phyloP scores from a whole-genome alignment of 1,284 basidiomycete species.

The Apiotrichum gamsii region DNA sequence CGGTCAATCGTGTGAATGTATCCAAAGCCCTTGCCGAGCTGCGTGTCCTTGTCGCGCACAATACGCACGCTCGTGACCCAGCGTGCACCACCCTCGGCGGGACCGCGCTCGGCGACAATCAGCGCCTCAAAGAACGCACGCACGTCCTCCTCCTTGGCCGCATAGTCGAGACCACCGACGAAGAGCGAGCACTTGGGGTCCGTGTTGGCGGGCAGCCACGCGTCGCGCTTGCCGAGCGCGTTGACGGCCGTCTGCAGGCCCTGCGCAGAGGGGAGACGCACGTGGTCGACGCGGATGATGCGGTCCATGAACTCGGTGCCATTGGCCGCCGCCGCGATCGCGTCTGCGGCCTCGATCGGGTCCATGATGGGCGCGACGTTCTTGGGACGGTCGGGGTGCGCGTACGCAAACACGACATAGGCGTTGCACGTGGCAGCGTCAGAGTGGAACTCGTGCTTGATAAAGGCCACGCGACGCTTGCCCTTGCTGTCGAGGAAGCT shows the following conservation, averaged over 20 bases:
- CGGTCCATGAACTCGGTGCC: conserved; percentile 68
- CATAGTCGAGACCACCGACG: conserved; percentile 89
- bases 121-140: conserved; percentile 79
- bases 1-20: conserved; percentile 84
- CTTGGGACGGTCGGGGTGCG: conserved; percentile 49
- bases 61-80: conserved; percentile 86
- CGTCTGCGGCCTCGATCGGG: conserved; percentile 65
- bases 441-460: conserved; percentile 75
- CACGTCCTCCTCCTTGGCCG: conserved; percentile 82
- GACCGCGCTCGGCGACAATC: conserved; percentile 67
- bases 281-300: conserved; percentile 66
- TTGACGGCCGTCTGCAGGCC: conserved; percentile 33
- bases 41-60: conserved; percentile 84
- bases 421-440: conserved; percentile 67
- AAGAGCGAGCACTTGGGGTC: conserved; percentile 83
- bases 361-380: conserved; percentile 63
- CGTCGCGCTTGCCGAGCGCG: conserved; percentile 35
- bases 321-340: conserved; percentile 61
- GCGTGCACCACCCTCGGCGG: conserved; percentile 20
- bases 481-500: conserved; percentile 69
- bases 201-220: conserved; percentile 38
- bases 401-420: conserved; percentile 79
- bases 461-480: conserved; percentile 92
- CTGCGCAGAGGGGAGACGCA: conserved; percentile 49
- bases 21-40: conserved; percentile 95